phyloP scores from a whole-genome alignment of 2,329 filamentous ascomycete species.

The Beauveria rudraprayagi region DNA sequence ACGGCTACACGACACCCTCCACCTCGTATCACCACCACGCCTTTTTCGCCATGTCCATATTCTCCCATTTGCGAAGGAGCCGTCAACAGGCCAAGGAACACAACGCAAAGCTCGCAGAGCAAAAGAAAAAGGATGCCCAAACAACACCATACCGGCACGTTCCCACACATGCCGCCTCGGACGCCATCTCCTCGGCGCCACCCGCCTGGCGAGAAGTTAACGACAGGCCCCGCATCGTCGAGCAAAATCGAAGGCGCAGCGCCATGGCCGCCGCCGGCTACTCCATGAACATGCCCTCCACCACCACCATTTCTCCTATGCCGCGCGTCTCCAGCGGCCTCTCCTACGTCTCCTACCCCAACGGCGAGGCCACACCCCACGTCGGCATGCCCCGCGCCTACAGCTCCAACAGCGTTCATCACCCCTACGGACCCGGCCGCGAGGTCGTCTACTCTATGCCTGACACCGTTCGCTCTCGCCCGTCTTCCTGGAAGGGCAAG shows the following conservation, averaged over 20 bases:
- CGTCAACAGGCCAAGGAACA: constrained; percentile 49
- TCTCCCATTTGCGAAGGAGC: constrained; percentile 44
- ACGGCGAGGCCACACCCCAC: constrained; percentile 31
- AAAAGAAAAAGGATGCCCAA: constrained; percentile 33
- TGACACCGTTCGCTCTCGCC: constrained; percentile 17
- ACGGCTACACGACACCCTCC: neutral
- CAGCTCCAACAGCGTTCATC: constrained; percentile 34
- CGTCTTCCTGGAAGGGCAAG: constrained; percentile 33
- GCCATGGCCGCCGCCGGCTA: constrained; percentile 36
- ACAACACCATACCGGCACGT: constrained; percentile 48
- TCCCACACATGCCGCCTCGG: constrained; percentile 52
- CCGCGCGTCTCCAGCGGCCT: constrained; percentile 42
- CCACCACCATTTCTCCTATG: constrained; percentile 15
- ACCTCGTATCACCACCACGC: constrained; percentile 1
- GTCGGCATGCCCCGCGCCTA: constrained; percentile 34
- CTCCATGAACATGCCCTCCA: constrained; percentile 25
- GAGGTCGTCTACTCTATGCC: constrained; percentile 25
- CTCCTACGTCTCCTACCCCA: constrained; percentile 39
- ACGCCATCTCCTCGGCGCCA: constrained; percentile 48
- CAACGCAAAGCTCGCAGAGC: constrained; percentile 39
- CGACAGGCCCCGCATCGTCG: constrained; percentile 40
- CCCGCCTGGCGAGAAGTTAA: constrained; percentile 38
- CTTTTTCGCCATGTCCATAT: constrained; percentile 43
- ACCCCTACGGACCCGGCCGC: constrained; percentile 23
- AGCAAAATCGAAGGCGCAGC: constrained; percentile 42